Evolutionary conservation across 164 flowering plant genomes (phyloP), one percentile per base, ranked within the genome.

Genomic region (Vitis rotundifolia): DNA sequence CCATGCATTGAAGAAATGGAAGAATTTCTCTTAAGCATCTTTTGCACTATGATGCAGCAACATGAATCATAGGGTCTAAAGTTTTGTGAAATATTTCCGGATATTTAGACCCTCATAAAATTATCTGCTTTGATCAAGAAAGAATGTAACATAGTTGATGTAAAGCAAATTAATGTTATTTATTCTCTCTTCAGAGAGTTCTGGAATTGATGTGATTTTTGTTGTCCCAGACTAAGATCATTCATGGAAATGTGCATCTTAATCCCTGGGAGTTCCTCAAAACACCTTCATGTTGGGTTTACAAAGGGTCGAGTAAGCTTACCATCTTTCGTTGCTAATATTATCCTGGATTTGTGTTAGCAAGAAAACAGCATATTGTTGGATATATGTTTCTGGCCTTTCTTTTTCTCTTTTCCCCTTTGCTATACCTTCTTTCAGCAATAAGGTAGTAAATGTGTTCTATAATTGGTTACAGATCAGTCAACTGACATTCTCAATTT

Each of bases 211-310:
- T 37, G 49, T 22, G 61, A 59, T 50, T 67, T 26, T 71, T 71
- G 16, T 74, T 71, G 50, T 83, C 26, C 59, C 88, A 96, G 99
- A 73, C 89, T 96, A 44, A 82, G 98, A 74, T 85, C 99, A 11
- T 84, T 89, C 57, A 95, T 95, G 99, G 99, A 95, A 77, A 78
- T 96, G 77, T 96, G 99, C 77, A 93, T 96, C 68, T 80, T 96
- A 77, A 76, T 85, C 47, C 90, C 95, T 64, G 97, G 98, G 58
- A 78, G 74, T 80, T 80, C 92, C 60, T 75, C 83, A 68, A 89
- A 72, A 72, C 84, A 79, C 74, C 83, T 73, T 62, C 81, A 60
- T 2, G 49, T 19, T 66, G 67, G 83, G 70, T 70, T 72, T 59
- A 63, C 73, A 63, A 76, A 71, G 49, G 58, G 80, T 54, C 77